These are phyloP conservation scores for Zygoascus meyerae DNA, from an alignment of 1,139 yeast species.

Conservation along the genomic window DNA sequence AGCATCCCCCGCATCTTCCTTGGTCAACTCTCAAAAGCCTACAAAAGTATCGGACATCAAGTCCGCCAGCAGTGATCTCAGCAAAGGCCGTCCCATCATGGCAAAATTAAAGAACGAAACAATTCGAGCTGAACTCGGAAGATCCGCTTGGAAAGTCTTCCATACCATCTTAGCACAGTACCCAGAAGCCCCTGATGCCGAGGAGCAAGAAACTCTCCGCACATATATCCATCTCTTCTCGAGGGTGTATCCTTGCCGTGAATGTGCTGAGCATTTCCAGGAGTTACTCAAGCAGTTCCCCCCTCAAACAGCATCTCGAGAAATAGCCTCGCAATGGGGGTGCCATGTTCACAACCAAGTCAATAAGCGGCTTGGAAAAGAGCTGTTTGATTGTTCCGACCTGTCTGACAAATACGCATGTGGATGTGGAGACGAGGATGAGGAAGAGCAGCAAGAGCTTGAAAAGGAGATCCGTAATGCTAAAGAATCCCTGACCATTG, in stretches of 20 bases:
- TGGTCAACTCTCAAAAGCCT: not conserved
- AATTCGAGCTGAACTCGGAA: conserved; percentile 65
- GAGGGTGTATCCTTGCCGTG: conserved; percentile 44
- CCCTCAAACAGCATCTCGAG: conserved; percentile 74
- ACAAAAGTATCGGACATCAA: conserved; percentile 20
- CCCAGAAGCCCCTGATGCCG: conserved; percentile 69
- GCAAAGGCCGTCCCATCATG: conserved; percentile 57
- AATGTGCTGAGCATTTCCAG: conserved; percentile 89
- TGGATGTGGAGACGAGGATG: conserved; percentile 83
- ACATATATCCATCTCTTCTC: conserved; percentile 37
- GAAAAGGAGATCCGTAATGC: conserved; percentile 19
- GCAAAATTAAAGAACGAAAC: conserved; percentile 73
- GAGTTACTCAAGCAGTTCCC: conserved; percentile 63
- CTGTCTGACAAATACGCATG: conserved; percentile 90
- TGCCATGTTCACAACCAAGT: conserved; percentile 90
- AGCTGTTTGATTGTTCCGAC: conserved; percentile 72
- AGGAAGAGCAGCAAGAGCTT: no score
- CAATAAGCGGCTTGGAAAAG: conserved; percentile 64
- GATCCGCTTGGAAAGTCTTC: conserved; percentile 84
- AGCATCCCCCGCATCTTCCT: not conserved
- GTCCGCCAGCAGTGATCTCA: conserved; percentile 14
- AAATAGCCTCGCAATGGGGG: conserved; percentile 92
- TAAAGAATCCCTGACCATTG: conserved; percentile 8
- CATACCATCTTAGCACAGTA: conserved; percentile 90
- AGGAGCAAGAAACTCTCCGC: conserved; percentile 61